Evolutionary conservation across 164 flowering plant genomes (phyloP), one percentile per base, ranked within the genome.

Genomic region (Sextonia rubra): DNA sequence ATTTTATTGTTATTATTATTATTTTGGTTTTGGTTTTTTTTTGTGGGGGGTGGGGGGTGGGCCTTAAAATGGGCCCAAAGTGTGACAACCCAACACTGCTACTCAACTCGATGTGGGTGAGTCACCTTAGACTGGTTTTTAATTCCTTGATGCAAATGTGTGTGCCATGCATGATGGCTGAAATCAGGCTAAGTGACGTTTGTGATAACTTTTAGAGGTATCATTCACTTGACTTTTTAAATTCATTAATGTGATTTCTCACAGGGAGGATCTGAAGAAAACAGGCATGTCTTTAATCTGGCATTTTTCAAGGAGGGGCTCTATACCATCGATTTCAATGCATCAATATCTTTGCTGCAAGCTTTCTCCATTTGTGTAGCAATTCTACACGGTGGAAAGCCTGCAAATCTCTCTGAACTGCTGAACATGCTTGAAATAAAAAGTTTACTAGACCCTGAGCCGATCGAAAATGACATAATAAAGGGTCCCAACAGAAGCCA

Each of bases 281-380:
- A 72, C 60, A 77, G 44, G 70, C 92, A 85, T 15, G 30, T 80
- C 66, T 88, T 94, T 77, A 86, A 87, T 71, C 69, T 94, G 78
- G 77, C 73, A 2, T 86, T 85, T 58, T 68, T 76, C 44, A 77
- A 78, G 76, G 79, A 84, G 49, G 94, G 89, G 64, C 65, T 83
- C 2, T 90, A 84, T 81, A 81, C 90, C 0, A 79, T 92, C 22
- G 85, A 85, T 47, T 88, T 85, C 75, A 74, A 80, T 72, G 27
- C 87, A n/a, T 77, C 88, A 14, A 72, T 94, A 58, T 82, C 97
- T 73, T 66, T 80, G 18, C 69, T 94, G 47, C 95, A 92, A 81
- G 97, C 95, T 26, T 92, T 92, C 83, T 87, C 90, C 76, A 83
- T 91, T 24, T 83, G 84, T 66, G 82, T 90, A 12, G 86, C 93